Percentiles rank a stretch among this genome's conserved stretches.
Conservation (phyloP, 768 basidiomycete species). For the Tricholoma sp. region DNA sequence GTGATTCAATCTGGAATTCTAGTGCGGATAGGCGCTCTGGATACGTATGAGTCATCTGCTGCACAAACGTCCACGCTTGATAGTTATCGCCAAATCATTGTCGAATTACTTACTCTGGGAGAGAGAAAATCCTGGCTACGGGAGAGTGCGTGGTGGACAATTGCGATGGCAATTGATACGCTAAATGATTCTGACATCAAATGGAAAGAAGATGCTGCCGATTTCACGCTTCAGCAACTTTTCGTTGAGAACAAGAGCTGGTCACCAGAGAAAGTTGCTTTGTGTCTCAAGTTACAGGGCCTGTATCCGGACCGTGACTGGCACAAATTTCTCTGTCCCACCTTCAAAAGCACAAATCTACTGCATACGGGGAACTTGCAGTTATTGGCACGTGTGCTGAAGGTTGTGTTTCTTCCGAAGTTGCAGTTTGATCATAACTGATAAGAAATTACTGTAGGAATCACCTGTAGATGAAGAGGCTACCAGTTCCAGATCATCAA, state of each 20-base stretch:
- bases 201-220: conserved; percentile 69
- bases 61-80: conserved; percentile 50
- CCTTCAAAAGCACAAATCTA: conserved; percentile 72
- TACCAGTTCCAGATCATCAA: conserved; percentile 40
- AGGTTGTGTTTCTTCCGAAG: conserved; percentile 45
- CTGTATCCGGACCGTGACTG: conserved; percentile 60
- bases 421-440: background rate
- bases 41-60: conserved; percentile 47
- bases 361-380: conserved; percentile 70
- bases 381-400: conserved; percentile 70
- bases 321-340: conserved; percentile 57
- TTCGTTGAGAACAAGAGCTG: conserved; percentile 56
- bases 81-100: conserved; percentile 54
- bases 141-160: conserved; percentile 87
- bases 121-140: conserved; percentile 86
- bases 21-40: conserved; percentile 52
- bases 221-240: conserved; percentile 42
- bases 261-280: conserved; percentile 86
- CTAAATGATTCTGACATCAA: conserved; percentile 51
- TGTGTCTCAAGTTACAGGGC: conserved; percentile 67
- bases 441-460: conserved; percentile 38
- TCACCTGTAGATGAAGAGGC: conserved; percentile 52
- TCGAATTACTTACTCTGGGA: conserved; percentile 61
- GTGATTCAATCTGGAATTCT: conserved; percentile 83
- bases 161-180: conserved; percentile 58